Base-by-base conservation (phyloP, 2,329 filamentous ascomycete species). In the Hymenoscyphus repandus region DNA sequence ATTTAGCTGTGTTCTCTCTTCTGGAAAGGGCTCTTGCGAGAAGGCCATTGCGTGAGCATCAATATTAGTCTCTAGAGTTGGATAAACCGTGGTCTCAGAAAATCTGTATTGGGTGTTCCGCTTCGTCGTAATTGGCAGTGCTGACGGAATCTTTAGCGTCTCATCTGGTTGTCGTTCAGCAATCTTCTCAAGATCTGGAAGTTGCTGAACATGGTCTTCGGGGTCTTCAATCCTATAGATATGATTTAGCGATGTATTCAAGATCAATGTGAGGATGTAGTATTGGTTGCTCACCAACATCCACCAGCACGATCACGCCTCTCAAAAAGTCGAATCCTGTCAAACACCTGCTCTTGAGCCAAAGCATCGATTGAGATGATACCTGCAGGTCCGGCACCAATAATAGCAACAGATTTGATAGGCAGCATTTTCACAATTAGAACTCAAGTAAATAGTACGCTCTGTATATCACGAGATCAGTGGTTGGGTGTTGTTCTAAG, bases 41-140 rank as follows among this genome's bases (percentile, higher is more conserved):
- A 79, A 86, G 13, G 74, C 71, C 83, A 86, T 86, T 0, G 79
- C 70, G 1, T 74, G 60, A 5, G 71, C 70, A 54, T 79, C 75
- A 39, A 86, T 77, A 55, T 86, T 86, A 2, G 81, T 86, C 61
- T 86, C 79, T n/a, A 86, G 67, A 17, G 77, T 75, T 0, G 79
- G 78, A 56, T 85, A 85, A 15, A 85, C 72, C 0, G 78, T 77
- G 0, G 80, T 79, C 52, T 83, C 79, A 11, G 71, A 66, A 58
- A 77, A 82, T 2, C 79, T 75, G 15, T 74, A 71, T 50, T 72
- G 71, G 1, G 62, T 52, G 11, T 68, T 64, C 37, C 69, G 70
- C 0, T 73, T 69, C 0, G 71, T 69, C 47, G 70, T 66, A 0
- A 73, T 68, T 3, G 80, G 81, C 0, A 83, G 64, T 0, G 58